Conservation (phyloP, 2,329 filamentous ascomycete genomes). For the Hypoxylon sp. region DNA sequence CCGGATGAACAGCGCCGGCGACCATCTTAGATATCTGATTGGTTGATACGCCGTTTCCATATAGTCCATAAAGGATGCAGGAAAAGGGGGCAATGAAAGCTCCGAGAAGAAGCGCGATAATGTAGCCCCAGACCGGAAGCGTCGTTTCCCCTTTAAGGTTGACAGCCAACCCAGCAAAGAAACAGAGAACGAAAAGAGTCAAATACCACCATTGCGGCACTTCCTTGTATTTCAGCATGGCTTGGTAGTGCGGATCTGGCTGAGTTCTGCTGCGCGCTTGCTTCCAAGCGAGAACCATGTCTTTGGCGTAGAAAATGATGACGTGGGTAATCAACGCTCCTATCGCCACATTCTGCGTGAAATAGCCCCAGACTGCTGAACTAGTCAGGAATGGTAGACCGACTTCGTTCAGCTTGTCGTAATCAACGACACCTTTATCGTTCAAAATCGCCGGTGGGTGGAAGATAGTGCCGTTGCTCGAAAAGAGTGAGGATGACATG, state of each 20-base stretch:
- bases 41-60: constrained; percentile 69
- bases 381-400: constrained; percentile 30
- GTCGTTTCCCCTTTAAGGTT: constrained; percentile 62
- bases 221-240: constrained; percentile 68
- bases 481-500: constrained; percentile 62
- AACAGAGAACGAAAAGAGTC: constrained; percentile 57
- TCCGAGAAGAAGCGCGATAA: constrained; percentile 60
- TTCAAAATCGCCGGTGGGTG: constrained; percentile 26
- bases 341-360: constrained; percentile 67
- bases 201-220: constrained; percentile 64
- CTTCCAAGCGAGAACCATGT: constrained; percentile 63
- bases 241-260: constrained; percentile 64
- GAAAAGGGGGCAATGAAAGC: constrained; percentile 65
- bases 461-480: constrained; percentile 23
- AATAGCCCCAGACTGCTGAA: constrained; percentile 33
- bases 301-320: constrained; percentile 67
- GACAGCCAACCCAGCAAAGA: constrained; percentile 62
- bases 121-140: constrained; percentile 62
- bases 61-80: constrained; percentile 64
- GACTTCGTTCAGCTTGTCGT: constrained; percentile 20
- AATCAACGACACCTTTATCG: constrained; percentile 19
- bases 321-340: constrained; percentile 67
- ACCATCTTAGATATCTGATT: constrained; percentile 71
- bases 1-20: constrained; percentile 64
- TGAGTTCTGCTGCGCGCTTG: constrained; percentile 59